Conservation (phyloP, 805 yeast genomes). For the Saccharomycopsis fibuligera region DNA sequence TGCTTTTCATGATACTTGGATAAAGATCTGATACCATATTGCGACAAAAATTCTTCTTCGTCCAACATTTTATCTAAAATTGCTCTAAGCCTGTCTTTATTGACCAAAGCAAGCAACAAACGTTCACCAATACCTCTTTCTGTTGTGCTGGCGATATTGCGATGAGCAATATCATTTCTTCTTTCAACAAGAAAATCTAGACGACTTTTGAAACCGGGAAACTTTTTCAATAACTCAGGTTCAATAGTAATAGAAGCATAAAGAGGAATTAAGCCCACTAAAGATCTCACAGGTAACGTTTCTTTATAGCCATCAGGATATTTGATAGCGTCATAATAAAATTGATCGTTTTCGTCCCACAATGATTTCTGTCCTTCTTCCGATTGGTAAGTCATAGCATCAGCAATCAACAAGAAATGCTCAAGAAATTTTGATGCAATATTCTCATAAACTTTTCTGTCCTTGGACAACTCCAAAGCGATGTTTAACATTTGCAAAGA, state of each 20-base stretch:
- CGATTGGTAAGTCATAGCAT: constrained; percentile 72
- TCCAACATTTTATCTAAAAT: constrained; percentile 78
- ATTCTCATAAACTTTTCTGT: constrained; percentile 81
- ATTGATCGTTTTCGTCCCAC: constrained; percentile 87
- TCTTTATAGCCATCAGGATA: constrained; percentile 67
- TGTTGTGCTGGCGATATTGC: constrained; percentile 83
- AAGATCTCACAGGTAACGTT: constrained; percentile 76
- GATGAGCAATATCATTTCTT: constrained; percentile 58
- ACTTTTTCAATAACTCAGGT: constrained; percentile 68
- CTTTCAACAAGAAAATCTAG: constrained; percentile 79
- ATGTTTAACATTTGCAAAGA: constrained; percentile 86
- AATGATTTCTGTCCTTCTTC: constrained; percentile 50
- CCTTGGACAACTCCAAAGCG: constrained; percentile 82
- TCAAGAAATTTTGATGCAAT: constrained; percentile 92
- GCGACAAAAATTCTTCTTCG: constrained; percentile 78
- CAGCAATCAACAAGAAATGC: constrained; percentile 85
- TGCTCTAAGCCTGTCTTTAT: constrained; percentile 68
- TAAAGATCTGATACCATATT: constrained; percentile 80
- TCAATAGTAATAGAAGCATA: constrained; percentile 86
- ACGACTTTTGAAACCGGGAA: constrained; percentile 78
- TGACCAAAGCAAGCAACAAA: constrained; percentile 69
- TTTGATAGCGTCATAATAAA: constrained; percentile 84
- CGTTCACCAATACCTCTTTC: constrained; percentile 79
- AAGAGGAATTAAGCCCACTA: constrained; percentile 87
- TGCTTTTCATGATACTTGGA: constrained; percentile 80